A percentile compares a stretch with the other conserved stretches of the same genome.
phyloP scores from a whole-genome alignment of 495 filamentous ascomycete genomes.

The Penicillium bovifimosum region DNA sequence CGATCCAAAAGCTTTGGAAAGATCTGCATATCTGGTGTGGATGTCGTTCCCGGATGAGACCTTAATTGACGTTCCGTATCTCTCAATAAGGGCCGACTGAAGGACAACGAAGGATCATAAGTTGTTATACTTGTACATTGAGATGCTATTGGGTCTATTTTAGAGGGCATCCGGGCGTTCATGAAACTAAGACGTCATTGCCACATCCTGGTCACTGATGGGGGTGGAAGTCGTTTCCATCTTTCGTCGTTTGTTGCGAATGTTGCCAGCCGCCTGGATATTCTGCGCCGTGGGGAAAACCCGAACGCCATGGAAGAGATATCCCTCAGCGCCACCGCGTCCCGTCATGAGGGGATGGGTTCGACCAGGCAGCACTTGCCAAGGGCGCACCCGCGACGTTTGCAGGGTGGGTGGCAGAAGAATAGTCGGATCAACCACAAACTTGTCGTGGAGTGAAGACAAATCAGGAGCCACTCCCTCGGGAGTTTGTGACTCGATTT shows the following conservation, averaged over 20 bases:
- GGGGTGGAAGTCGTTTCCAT: slow-evolving; percentile 23
- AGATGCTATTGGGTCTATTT: slow-evolving; percentile 7
- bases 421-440: slow-evolving; percentile 76
- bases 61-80: not conserved
- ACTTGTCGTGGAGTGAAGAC: slow-evolving; percentile 59
- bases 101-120: not conserved
- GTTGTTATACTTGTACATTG: slow-evolving; percentile 3
- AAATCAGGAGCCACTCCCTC: slow-evolving; percentile 19
- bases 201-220: slow-evolving; percentile 28
- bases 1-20: not conserved
- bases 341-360: slow-evolving; percentile 93
- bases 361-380: slow-evolving; percentile 87
- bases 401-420: slow-evolving; percentile 76
- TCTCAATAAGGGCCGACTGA: not conserved
- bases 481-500: slow-evolving; percentile 22
- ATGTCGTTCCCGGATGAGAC: not conserved
- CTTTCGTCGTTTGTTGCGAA: slow-evolving; percentile 42
- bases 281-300: slow-evolving; percentile 72
- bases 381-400: slow-evolving; percentile 64
- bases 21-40: not conserved
- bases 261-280: slow-evolving; percentile 76
- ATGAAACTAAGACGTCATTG: slow-evolving; percentile 24
- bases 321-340: slow-evolving; percentile 84
- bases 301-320: slow-evolving; percentile 75
- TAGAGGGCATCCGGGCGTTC: not conserved